Evolutionary conservation across 2,329 filamentous ascomycete species (phyloP), one percentile per base, ranked within the genome.

Genomic region (Trichophyton benhamiae): DNA sequence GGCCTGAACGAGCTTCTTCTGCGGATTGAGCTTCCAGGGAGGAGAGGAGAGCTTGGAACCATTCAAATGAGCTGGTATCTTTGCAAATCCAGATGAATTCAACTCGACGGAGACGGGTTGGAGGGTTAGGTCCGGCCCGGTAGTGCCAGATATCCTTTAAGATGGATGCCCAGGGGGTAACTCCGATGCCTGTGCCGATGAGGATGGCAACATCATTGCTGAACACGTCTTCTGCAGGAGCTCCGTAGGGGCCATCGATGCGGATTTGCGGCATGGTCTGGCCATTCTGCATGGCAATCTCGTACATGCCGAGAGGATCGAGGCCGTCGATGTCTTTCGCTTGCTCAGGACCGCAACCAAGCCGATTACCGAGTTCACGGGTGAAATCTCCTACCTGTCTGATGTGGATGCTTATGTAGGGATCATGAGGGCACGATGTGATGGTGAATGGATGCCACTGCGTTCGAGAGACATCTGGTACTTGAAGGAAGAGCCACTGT

Each of bases 391-490:
- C 94, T 5, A 97, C 92, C 77, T 97, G 94, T 57, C 94, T 88
- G 62, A 99, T 86, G 74, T 99, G 94, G 33, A 99, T 83, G 44
- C 90, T 96, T 66, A 97, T 85, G 71, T 97, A 97, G 0, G 89
- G 88, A 69, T 99, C 94, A 71, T 90, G 94, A 3, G 94, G 94
- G 76, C 94, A 99, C 8, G 94, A 97, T 1, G 94, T 99, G 75
- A 99, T 97, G 70, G 94, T 99, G 73, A 97, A 99, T 0, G 94
- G 94, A 76, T 99, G 94, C 94, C 94, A 99, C 78, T 99, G 91
- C 71, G 90, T 86, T 68, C 81, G 83, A 66, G 90, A 96, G 60
- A 99, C 84, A 5, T 88, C 87, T 0, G 94, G 94, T 25, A 95
- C 86, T 74, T 97, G 92, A 63, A 99, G 81, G 80, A 97, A 97